Percentiles rank a stretch among this genome's conserved stretches.
phyloP scores from a whole-genome alignment of 805 yeast species.

The Yamadazyma sp. region DNA sequence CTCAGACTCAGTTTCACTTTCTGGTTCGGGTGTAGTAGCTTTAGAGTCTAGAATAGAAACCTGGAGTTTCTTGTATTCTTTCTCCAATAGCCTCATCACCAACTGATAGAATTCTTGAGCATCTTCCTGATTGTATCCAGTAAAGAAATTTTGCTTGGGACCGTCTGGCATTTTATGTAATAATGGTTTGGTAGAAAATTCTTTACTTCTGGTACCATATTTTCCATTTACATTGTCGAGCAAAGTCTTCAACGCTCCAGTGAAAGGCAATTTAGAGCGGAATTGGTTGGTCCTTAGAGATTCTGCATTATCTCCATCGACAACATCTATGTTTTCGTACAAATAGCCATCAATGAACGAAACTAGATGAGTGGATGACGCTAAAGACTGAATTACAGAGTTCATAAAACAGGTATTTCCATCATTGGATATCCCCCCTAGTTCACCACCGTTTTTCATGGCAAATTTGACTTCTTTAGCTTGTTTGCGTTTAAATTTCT shows the following conservation, averaged over 20 bases:
- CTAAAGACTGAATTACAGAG: constrained; percentile 79
- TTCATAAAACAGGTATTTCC: constrained; percentile 97
- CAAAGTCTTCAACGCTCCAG: constrained; percentile 51
- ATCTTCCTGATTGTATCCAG: constrained; percentile 92
- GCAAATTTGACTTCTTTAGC: constrained; percentile 40
- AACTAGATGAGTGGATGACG: constrained; percentile 64
- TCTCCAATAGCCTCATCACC: constrained; percentile 64
- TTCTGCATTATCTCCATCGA: constrained; percentile 13
- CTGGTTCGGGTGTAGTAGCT: constrained; percentile 22
- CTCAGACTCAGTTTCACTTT: constrained; percentile 8
- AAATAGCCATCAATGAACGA: constrained; percentile 51
- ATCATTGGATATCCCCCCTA: constrained; percentile 86
- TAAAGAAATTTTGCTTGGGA: constrained; percentile 71
- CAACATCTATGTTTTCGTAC: constrained; percentile 24
- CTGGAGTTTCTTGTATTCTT: constrained; percentile 43
- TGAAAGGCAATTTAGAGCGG: constrained; percentile 42
- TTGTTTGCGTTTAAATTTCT: constrained; percentile 16
- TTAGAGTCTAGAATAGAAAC: constrained; percentile 1
- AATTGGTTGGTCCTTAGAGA: constrained; percentile 18
- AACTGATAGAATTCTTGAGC: constrained; percentile 95
- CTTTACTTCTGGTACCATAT: constrained; percentile 51
- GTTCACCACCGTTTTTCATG: constrained; percentile 62
- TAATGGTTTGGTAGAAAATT: constrained; percentile 59
- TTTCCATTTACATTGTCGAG: constrained; percentile 59
- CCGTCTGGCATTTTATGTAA: constrained; percentile 72